Evolutionary conservation across 768 basidiomycete genomes (phyloP), one percentile per base, ranked within the genome.

Genomic region (Ramaria sp.): DNA sequence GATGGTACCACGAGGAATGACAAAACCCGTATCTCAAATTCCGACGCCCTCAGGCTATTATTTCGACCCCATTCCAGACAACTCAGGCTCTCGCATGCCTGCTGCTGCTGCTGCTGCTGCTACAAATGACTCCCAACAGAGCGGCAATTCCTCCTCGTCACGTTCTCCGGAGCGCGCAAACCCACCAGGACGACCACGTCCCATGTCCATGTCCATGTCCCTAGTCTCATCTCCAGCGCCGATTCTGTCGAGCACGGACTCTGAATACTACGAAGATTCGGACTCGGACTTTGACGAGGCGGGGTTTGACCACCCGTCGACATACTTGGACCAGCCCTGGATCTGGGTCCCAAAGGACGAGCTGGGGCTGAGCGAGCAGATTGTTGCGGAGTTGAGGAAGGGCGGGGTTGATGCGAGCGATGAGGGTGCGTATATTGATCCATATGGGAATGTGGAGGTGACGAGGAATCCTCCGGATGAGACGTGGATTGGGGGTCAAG

Each of bases 251-350:
- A 15, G 15, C 5, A 47, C 30, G 16, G 48, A 55, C 32, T 18
- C 55, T 1, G 50, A 56, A n/a, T 50, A 25, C 5, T 62, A 61
- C 5, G 60, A 61, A 1, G 59, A 58, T 37, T 18, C 22, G 16
- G 61, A 61, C 39, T 32, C 57, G 25, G 58, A 63, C 34, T 60
- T 69, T 45, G 66, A 67, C 47, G 60, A 61, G 22, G 52, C 66
- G 54, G 70, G 69, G 5, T 76, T 76, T 64, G 67, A 73, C 51
- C 75, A 77, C 60, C 76, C 76, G 4, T 72, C 74, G 1, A 71
- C 70, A 30, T 75, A 75, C 59, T 62, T 65, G 30, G 60, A 60
- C 3, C 68, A 73, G 59, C 63, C 67, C 47, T 67, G 67, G 51
- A 61, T 77, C 28, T 78, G 76, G 75, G 49, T 76, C 25, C 74